phyloP scores from a whole-genome alignment of 495 filamentous ascomycete species.

The Mycothermus thermophilus region DNA sequence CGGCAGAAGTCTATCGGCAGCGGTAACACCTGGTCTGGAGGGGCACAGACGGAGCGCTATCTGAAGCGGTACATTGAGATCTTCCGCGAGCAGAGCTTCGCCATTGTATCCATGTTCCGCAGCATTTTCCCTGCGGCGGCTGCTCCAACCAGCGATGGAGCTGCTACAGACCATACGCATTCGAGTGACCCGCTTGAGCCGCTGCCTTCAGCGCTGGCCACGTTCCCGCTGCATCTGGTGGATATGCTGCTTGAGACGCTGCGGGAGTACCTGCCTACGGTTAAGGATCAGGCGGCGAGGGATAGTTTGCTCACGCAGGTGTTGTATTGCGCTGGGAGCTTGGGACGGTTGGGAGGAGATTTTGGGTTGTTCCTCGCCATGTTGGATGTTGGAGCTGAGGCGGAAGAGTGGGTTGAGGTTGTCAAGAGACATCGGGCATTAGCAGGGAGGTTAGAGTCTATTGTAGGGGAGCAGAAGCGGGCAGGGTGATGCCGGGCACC shows the following conservation, averaged over 20 bases:
- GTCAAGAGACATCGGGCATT: slow-evolving; percentile 80
- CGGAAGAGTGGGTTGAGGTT: slow-evolving; percentile 78
- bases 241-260: slow-evolving; percentile 69
- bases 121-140: slow-evolving; percentile 60
- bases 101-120: slow-evolving; percentile 81
- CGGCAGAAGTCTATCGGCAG: slow-evolving; percentile 23
- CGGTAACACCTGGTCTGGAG: slow-evolving; percentile 47
- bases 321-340: slow-evolving; percentile 84
- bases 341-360: slow-evolving; percentile 83
- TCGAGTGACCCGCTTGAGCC: slow-evolving; percentile 46
- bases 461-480: slow-evolving; percentile 42
- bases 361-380: slow-evolving; percentile 78
- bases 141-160: slow-evolving; percentile 1
- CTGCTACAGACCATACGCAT: too few species aligned
- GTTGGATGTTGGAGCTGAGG: slow-evolving; percentile 39
- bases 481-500: slow-evolving; percentile 5
- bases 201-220: slow-evolving; percentile 63
- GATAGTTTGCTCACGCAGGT: slow-evolving; percentile 91
- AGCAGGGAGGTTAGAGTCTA: slow-evolving; percentile 72
- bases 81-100: slow-evolving; percentile 95
- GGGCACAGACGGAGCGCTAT: slow-evolving; percentile 87
- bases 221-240: slow-evolving; percentile 78
- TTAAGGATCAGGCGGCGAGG: slow-evolving; percentile 60
- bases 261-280: slow-evolving; percentile 64
- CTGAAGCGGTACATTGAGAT: slow-evolving; percentile 95